Conservation (phyloP, 139 green algal genomes). For the Raphidocelis subcapitata region DNA sequence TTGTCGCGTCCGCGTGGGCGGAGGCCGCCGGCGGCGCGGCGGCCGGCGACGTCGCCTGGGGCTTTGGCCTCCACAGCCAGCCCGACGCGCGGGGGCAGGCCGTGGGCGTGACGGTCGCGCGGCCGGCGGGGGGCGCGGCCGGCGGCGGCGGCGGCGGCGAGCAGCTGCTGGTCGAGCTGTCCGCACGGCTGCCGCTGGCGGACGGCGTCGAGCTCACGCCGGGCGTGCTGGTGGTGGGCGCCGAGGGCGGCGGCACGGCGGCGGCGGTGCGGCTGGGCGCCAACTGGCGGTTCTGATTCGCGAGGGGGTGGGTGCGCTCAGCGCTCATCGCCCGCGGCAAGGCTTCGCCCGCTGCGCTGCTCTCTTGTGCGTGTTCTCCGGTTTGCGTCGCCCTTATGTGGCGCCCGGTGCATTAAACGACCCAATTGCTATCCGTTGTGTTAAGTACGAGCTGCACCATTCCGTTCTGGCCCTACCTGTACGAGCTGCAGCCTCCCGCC, state of each 20-base stretch:
- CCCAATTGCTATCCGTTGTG: too few species aligned
- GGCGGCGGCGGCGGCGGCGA: neutral
- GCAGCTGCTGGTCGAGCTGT: constrained; percentile 19
- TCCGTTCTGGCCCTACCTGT: too few species aligned
- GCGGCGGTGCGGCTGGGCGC: constrained; percentile 12
- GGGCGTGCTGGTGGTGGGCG: neutral
- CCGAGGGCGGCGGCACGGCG: neutral
- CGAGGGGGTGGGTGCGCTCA: too few species aligned
- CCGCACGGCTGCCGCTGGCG: constrained; percentile 11
- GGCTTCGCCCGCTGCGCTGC: too few species aligned
- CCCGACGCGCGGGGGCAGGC: constrained; percentile 7
- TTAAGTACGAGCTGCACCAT: too few species aligned
- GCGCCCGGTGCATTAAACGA: too few species aligned
- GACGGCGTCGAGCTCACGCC: constrained; percentile 20
- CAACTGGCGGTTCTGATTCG: constrained; percentile 18
- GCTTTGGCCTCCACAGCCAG: constrained; percentile 15
- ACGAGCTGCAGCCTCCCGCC: too few species aligned
- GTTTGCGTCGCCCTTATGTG: too few species aligned
- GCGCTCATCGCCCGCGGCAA: too few species aligned
- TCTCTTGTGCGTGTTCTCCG: too few species aligned
- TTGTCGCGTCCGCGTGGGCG: constrained; percentile 21
- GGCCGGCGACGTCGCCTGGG: constrained; percentile 1
- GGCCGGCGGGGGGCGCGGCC: neutral
- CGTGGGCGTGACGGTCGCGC: constrained; percentile 13
- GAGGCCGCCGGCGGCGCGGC: neutral